phyloP scores from a whole-genome alignment of 257 asterid species.

The Lycium ferocissimum region DNA sequence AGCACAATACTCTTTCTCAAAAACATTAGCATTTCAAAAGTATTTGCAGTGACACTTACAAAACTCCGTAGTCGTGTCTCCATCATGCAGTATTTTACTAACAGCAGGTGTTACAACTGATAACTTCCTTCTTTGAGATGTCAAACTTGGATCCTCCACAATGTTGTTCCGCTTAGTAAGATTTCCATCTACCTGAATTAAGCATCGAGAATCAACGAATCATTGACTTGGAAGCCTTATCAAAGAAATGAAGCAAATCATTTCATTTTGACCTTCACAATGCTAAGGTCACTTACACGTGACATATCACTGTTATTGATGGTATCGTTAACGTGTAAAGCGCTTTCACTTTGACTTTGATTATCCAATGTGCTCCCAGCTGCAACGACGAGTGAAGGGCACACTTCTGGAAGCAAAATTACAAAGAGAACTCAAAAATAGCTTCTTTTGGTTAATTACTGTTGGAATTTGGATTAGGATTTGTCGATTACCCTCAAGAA shows the following conservation, averaged over 20 bases:
- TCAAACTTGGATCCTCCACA: conserved; percentile 33
- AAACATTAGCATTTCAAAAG: neutral
- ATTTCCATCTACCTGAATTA: conserved; percentile 33
- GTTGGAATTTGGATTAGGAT: neutral
- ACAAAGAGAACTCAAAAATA: neutral
- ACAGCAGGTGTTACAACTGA: conserved; percentile 38
- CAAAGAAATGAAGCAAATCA: conserved; percentile 21
- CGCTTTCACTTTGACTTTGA: conserved; percentile 36
- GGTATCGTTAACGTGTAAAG: conserved; percentile 11
- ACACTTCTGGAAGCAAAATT: conserved; percentile 47
- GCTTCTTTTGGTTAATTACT: neutral
- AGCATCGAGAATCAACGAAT: conserved; percentile 1
- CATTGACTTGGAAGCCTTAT: neutral
- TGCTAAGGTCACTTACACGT: conserved; percentile 6
- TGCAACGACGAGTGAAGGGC: conserved; percentile 41
- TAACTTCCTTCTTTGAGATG: conserved; percentile 40
- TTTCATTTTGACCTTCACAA: conserved; percentile 16
- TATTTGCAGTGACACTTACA: conserved; percentile 41
- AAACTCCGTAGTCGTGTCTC: conserved; percentile 38
- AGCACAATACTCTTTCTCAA: neutral
- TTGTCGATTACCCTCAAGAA: conserved; percentile 60
- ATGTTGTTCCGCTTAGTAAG: conserved; percentile 24
- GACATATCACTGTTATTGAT: conserved; percentile 26
- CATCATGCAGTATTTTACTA: conserved; percentile 38
- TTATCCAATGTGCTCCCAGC: conserved; percentile 32